Evolutionary conservation across 805 yeast species (phyloP), one percentile per base, ranked within the genome.

Genomic region (Barnettozyma californica): DNA sequence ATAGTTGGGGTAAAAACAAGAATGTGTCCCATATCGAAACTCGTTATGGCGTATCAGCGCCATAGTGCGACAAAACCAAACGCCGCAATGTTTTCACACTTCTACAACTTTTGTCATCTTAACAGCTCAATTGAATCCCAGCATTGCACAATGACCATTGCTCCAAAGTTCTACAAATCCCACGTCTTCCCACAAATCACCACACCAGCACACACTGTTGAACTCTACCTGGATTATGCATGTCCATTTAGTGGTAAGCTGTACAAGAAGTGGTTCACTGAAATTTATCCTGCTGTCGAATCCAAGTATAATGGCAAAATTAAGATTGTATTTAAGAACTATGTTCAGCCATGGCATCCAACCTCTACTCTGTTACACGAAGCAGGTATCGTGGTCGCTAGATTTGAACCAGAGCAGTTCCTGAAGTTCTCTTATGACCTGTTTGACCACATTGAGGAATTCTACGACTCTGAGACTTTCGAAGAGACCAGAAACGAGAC

Each of bases 261-360:
- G 43, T 88, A 76, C 70, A 66, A 70, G 47, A 81, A 81, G 47
- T 61, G 87, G 49, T 70, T 73, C 51, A 63, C 68, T 7, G 72
- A 73, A 33, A 70, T 85, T 8, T 71, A 81, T 36, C 90, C 89
- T 18, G 52, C 60, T 26, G 65, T 83, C 42, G 70, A 74, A 43
- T 53, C 64, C 27, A 66, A 71, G 46, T 67, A 70, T 45, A 76
- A 82, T 1, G 73, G 72, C 49, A 63, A 75, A 51, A 77, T 83
- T 56, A 78, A 79, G 54, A 74, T 87, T 52, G 77, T 81, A 10
- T 79, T 84, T 64, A 75, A 81, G 52, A 84, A 87, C 59, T 89
- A 83, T 37, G 73, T 85, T n/a, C 96, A 89, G 69, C 94, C 95
- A 55, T 89, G 96, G 96, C 96, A 89, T 63, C 83, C 91, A 40